These are phyloP conservation scores for Ogataea minuta DNA, from an alignment of 805 yeast genomes.

Conservation along the genomic window DNA sequence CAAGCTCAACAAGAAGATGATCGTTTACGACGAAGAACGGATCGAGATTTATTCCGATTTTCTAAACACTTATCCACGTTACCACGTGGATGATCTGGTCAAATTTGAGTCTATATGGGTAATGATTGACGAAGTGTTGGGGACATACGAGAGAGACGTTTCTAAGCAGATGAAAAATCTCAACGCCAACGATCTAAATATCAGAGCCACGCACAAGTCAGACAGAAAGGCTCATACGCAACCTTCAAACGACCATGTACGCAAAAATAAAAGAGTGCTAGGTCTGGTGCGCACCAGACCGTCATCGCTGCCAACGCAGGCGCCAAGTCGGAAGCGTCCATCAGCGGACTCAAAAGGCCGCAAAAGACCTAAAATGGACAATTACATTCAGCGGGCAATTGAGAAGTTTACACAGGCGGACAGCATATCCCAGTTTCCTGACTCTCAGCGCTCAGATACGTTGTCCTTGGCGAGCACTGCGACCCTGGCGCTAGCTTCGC, in stretches of 20 bases:
- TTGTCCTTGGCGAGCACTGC: constrained; percentile 10
- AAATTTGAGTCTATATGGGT: constrained; percentile 27
- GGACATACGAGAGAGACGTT: constrained; percentile 39
- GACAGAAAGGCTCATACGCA: constrained; percentile 4
- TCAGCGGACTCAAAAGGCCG: constrained; percentile 2
- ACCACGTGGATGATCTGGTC: constrained; percentile 34
- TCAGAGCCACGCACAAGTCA: constrained; percentile 7
- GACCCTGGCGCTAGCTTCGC: constrained; percentile 10
- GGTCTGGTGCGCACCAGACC: constrained; percentile 18
- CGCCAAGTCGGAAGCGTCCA: constrained; percentile 1
- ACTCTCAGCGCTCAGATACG: constrained; percentile 10
- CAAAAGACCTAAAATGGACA: constrained; percentile 8
- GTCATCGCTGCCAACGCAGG: constrained; percentile 5
- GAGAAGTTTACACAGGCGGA: constrained; percentile 7
- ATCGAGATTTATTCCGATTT: constrained; percentile 30
- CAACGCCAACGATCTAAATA: constrained; percentile 17
- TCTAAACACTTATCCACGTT: constrained; percentile 28
- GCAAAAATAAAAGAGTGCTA: constrained; percentile 14
- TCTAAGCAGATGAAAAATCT: constrained; percentile 20
- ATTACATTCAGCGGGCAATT: constrained; percentile 8
- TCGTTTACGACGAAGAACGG: constrained; percentile 37
- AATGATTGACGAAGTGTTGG: constrained; percentile 30
- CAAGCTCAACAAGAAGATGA: constrained; percentile 47
- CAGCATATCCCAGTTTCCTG: background rate
- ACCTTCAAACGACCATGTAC: constrained; percentile 3